These are phyloP conservation scores for Sarcocystis neurona DNA, from an alignment of 169 alveolate genomes.

Conservation along the genomic window DNA sequence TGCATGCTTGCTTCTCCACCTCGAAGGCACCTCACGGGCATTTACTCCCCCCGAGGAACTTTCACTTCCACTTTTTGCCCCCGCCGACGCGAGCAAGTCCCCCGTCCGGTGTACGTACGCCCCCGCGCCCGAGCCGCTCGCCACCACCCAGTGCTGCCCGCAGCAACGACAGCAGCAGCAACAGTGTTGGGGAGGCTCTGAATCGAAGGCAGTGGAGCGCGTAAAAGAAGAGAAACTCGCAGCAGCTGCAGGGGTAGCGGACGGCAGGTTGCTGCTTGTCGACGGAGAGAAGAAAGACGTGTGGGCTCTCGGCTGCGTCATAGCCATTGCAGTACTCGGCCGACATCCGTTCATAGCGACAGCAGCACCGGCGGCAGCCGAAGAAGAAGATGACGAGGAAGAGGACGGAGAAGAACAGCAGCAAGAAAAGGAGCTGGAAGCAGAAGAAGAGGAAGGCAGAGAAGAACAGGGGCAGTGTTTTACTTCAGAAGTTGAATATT, in stretches of 20 bases:
- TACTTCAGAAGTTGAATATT: too few species aligned
- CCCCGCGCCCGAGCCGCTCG: too few species aligned
- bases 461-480: background rate
- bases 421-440: background rate
- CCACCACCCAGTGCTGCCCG: too few species aligned
- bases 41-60: slow-evolving; percentile 28
- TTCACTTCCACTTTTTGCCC: too few species aligned
- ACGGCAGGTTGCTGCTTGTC: background rate
- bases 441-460: background rate
- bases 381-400: background rate
- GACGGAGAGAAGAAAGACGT: slow-evolving; percentile 30
- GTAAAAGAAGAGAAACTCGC: too few species aligned
- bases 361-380: background rate
- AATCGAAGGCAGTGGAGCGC: too few species aligned
- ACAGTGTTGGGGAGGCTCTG: background rate
- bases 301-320: slow-evolving; percentile 25
- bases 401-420: background rate
- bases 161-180: background rate
- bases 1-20: background rate
- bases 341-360: slow-evolving; percentile 9
- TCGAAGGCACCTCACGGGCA: slow-evolving; percentile 20
- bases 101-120: background rate
- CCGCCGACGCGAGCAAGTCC: background rate
- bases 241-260: background rate
- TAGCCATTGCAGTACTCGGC: background rate